These are phyloP conservation scores for Suillus clintonianus DNA, from an alignment of 768 basidiomycete species.

Conservation along the genomic window DNA sequence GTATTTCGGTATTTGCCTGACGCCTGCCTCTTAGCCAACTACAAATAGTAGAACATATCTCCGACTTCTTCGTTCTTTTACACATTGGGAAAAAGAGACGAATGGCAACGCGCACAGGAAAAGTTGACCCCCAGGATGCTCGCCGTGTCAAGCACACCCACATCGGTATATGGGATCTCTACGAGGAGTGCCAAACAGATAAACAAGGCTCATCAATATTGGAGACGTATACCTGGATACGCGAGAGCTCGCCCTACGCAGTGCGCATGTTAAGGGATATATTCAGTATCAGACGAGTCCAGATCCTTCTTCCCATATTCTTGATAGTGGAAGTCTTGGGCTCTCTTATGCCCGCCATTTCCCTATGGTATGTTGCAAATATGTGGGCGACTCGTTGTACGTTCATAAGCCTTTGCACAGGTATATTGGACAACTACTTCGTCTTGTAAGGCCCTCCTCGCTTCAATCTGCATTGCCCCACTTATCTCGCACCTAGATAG, in stretches of 20 bases:
- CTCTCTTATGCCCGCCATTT: slow-evolving; percentile 62
- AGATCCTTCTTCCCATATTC: slow-evolving; percentile 50
- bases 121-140: slow-evolving; percentile 39
- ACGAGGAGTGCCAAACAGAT: slow-evolving; percentile 53
- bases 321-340: slow-evolving; percentile 41
- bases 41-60: neutral
- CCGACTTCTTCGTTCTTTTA: no score
- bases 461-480: slow-evolving; percentile 6
- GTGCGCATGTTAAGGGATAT: slow-evolving; percentile 69
- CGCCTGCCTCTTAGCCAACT: neutral
- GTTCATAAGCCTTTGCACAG: slow-evolving; percentile 27
- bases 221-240: slow-evolving; percentile 47
- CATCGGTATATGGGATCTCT: slow-evolving; percentile 77
- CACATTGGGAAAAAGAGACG: slow-evolving; percentile 4
- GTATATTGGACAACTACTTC: slow-evolving; percentile 67
- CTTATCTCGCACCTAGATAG: slow-evolving; percentile 45
- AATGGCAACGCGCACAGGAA: slow-evolving; percentile 13
- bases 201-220: slow-evolving; percentile 42
- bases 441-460: slow-evolving; percentile 46
- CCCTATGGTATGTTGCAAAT: slow-evolving; percentile 50
- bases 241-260: slow-evolving; percentile 56
- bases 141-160: slow-evolving; percentile 52
- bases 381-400: neutral
- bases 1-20: neutral
- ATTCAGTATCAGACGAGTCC: slow-evolving; percentile 50